Percentiles rank a stretch among this genome's conserved stretches.
Conservation (phyloP, 2,329 filamentous ascomycete species). For the Talaromyces sp. region DNA sequence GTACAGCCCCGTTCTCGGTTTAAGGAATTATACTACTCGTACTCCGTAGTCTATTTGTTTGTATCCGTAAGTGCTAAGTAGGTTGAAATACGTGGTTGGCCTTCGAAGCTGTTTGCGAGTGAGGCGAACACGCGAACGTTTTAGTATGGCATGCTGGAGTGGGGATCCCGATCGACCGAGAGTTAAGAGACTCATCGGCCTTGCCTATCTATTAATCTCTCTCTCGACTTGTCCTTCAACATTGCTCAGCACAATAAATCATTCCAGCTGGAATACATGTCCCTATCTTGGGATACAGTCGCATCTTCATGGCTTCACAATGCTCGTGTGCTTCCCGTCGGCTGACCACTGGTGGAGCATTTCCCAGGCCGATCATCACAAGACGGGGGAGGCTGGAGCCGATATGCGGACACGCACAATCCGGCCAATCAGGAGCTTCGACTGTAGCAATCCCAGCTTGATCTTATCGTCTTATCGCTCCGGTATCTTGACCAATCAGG, state of each 20-base stretch:
- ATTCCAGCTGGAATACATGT: background rate
- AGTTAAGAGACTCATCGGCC: background rate
- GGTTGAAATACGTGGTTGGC: background rate
- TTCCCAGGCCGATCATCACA: background rate
- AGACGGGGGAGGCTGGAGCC: constrained; percentile 1
- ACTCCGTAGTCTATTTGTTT: background rate
- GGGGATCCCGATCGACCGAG: background rate
- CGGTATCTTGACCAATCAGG: constrained; percentile 7
- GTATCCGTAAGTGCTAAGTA: no score
- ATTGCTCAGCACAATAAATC: background rate
- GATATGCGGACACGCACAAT: background rate
- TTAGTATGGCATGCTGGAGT: background rate
- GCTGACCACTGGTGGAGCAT: constrained; percentile 8
- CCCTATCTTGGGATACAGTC: background rate
- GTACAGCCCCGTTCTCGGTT: background rate
- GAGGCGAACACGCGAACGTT: background rate
- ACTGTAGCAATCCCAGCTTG: background rate
- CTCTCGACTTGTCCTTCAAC: background rate
- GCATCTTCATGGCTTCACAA: background rate
- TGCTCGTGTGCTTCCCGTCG: constrained; percentile 10
- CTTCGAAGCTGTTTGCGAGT: background rate
- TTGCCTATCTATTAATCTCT: background rate
- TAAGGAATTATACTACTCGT: no score
- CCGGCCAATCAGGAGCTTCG: constrained; percentile 3
- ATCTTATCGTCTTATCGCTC: constrained; percentile 22